Percentiles rank a stretch among this genome's conserved stretches.
These are phyloP conservation scores for Ophiorrhiza pumila DNA, from an alignment of 257 asterid species.

Conservation along the genomic window DNA sequence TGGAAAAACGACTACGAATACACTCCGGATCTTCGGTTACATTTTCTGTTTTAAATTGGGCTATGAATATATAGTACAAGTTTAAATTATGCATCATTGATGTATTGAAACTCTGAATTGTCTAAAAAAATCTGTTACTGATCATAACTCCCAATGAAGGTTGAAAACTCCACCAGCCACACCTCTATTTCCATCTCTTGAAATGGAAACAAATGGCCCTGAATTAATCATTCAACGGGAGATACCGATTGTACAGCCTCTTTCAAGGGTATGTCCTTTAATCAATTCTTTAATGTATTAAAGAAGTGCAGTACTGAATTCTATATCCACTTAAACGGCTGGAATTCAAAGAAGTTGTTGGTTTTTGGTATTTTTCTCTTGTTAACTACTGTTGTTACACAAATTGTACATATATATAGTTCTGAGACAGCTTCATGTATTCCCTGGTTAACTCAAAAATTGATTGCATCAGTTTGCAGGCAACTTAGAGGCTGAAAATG, in stretches of 20 bases:
- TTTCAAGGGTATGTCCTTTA: conserved; percentile 50
- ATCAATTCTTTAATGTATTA: background rate
- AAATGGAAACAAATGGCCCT: conserved; percentile 60
- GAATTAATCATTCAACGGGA: conserved; percentile 50
- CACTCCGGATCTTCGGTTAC: too few species aligned
- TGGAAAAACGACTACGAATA: background rate
- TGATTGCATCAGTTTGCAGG: conserved; percentile 52
- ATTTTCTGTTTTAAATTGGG: too few species aligned
- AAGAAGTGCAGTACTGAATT: background rate
- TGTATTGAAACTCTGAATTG: background rate
- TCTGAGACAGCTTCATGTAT: too few species aligned
- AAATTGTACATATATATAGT: too few species aligned
- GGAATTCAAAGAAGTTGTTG: too few species aligned
- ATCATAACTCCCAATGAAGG: conserved; percentile 36
- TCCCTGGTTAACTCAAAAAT: background rate
- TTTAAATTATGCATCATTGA: background rate
- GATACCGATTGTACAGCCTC: conserved; percentile 59
- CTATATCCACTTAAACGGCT: background rate
- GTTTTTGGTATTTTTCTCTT: too few species aligned
- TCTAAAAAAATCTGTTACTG: background rate
- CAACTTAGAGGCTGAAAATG: conserved; percentile 25
- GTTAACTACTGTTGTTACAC: too few species aligned
- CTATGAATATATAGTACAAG: background rate
- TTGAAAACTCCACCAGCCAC: conserved; percentile 87
- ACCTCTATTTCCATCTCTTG: conserved; percentile 81